phyloP scores from a whole-genome alignment of 306 rosid genomes.

The Macrotyloma uniflorum region DNA sequence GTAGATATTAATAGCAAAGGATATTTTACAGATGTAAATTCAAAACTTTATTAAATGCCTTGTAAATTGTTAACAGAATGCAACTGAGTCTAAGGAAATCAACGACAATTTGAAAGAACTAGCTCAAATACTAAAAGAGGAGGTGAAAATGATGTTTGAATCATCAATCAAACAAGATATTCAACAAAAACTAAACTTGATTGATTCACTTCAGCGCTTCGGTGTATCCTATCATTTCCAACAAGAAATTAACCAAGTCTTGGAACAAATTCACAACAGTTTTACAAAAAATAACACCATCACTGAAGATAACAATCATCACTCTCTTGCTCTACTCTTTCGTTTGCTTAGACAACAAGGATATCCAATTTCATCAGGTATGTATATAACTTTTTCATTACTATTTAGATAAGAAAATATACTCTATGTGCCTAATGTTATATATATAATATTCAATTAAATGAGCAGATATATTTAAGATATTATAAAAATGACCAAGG shows the following conservation, averaged over 20 bases:
- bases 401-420: too few species aligned
- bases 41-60: too few species aligned
- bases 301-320: neutral
- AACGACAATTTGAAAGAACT: neutral
- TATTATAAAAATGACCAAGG: constrained; percentile 40
- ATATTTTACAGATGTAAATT: too few species aligned
- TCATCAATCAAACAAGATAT: neutral
- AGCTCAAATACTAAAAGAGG: constrained; percentile 17
- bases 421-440: too few species aligned
- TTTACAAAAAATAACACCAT: neutral
- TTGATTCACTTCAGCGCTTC: constrained; percentile 28
- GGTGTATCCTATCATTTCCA: constrained; percentile 18
- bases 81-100: neutral
- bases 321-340: constrained; percentile 16
- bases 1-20: too few species aligned
- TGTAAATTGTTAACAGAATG: too few species aligned
- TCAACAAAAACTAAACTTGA: neutral
- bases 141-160: constrained; percentile 34
- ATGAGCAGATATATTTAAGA: constrained; percentile 40
- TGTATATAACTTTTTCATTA: neutral
- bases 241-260: neutral
- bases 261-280: neutral
- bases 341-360: constrained; percentile 31
- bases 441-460: too few species aligned
- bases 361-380: neutral